These are phyloP conservation scores for Xerocomellus chrysenteron DNA, from an alignment of 768 basidiomycete genomes.

Conservation along the genomic window DNA sequence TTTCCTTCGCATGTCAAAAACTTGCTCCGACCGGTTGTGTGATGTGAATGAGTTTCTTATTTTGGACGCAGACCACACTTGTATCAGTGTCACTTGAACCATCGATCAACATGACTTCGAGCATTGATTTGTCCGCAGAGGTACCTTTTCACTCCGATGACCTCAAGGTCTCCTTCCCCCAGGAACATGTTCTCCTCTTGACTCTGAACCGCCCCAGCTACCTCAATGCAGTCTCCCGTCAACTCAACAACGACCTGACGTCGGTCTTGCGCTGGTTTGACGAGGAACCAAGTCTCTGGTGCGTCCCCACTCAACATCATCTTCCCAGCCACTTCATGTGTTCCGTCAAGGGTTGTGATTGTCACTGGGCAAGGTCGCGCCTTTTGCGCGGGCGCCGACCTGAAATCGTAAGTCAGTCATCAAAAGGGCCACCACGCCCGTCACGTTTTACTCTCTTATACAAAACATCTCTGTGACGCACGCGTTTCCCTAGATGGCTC, in stretches of 20 bases:
- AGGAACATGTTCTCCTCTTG: constrained; percentile 52
- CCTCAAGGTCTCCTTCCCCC: constrained; percentile 43
- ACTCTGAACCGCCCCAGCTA: constrained; percentile 66
- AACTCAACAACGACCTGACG: constrained; percentile 53
- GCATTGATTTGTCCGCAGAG: not conserved
- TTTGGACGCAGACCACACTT: not conserved
- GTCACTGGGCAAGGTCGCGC: constrained; percentile 69
- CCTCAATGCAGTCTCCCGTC: constrained; percentile 73
- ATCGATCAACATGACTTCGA: not conserved
- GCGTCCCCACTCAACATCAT: constrained; percentile 15
- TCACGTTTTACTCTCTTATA: not conserved
- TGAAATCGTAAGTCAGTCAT: constrained; percentile 55
- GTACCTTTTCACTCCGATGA: constrained; percentile 35
- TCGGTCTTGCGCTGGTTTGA: constrained; percentile 71
- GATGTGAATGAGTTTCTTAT: constrained; percentile 11
- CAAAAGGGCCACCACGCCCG: not conserved
- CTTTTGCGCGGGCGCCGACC: constrained; percentile 82
- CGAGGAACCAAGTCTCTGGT: constrained; percentile 71
- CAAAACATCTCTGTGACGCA: not conserved
- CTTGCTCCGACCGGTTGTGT: not conserved
- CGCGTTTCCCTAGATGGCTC: constrained; percentile 52
- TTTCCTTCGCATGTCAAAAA: too few relatives aligned
- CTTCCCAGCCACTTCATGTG: not conserved
- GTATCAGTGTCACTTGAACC: not conserved
- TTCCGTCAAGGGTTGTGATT: constrained; percentile 59